Evolutionary conservation across 768 basidiomycete genomes (phyloP), one percentile per base, ranked within the genome.

Genomic region (Macrocybe gigantea): DNA sequence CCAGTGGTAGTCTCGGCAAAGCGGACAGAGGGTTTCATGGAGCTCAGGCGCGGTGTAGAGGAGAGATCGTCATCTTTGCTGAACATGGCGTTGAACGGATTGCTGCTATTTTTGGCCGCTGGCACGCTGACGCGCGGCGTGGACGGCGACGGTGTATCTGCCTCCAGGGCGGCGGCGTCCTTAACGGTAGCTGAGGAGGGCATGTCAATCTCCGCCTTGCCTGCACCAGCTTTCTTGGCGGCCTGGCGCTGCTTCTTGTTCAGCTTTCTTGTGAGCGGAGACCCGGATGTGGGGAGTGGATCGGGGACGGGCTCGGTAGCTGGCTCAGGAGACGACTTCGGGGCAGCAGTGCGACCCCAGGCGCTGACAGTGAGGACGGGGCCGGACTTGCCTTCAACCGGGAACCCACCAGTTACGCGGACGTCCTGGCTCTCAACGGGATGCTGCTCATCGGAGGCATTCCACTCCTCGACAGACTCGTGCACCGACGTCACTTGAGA

Each of bases 201-300:
- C 11, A 48, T 13, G 30, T 57, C 55, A 2, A 53, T 41, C 38
- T 57, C 62, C 47, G 49, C 49, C 48, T 53, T 33, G 53, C 49
- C 14, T 35, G 48, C 33, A 10, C 45, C 41, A 34, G 44, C 42
- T 43, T 57, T 57, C 43, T 51, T 49, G 31, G 49, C 44, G n/a
- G 50, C 55, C 41, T 59, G 64, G 5, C 63, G 64, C 34, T 62
- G 63, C 44, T 67, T 65, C 45, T 69, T 68, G 36, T 45, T 55
- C 41, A 49, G 47, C 53, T 63, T 67, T 54, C 68, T 67, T 3
- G 53, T 53, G 7, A 51, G 33, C 12, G 54, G 12, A n/a, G 53
- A 29, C 1, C 49, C 43, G 8, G 53, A 46, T 32, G 48, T 45
- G 7, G 54, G 32, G n/a, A 48, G 38, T 7, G 46, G 50, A 29